Base-by-base conservation (phyloP, 805 yeast genomes). In the Candida nemodendra region DNA sequence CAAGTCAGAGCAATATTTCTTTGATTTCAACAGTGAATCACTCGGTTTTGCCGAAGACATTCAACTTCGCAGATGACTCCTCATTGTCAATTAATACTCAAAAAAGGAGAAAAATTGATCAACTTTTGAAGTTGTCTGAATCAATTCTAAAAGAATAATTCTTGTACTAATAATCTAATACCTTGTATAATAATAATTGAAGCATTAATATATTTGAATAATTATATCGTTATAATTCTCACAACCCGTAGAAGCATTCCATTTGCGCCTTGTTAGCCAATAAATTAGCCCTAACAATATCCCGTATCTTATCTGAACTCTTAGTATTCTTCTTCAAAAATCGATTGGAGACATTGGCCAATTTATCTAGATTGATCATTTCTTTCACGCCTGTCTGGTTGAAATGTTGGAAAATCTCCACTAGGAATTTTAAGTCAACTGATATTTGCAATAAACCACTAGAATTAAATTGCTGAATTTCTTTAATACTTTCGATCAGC, bases 71-170 rank as follows among this genome's bases (percentile, higher is more conserved):
- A 12, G n/a, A n/a, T n/a, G 34, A 30, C 19, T 17, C 31, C 2
- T 9, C 22, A 15, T 4, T 17, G 26, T n/a, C 18, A 30, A n/a
- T 26, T 16, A 16, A 30, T 30, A 9, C 41, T 23, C 22, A 40
- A n/a, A 47, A 43, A 32, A 36, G 44, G 28, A 45, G 42, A 14
- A 44, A 41, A 15, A 36, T 54, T 12, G 45, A 36, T 2, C 51
- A 47, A 14, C 48, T 56, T 36, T 39, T 45, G 22, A 45, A 48
- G 17, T 41, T 59, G n/a, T 53, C 61, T 12, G 59, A 53, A 27
- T 51, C 51, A 11, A 37, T 59, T 19, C 33, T 59, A 18, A 38
- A 49, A 19, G 39, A 42, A 11, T 42, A 34, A 32, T 22, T 39
- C 34, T 39, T 39, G 34, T 34, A 39, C 27, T 36, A 39, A 33